Percentiles rank a stretch among this genome's conserved stretches.
Conservation (phyloP, 2,329 filamentous ascomycete genomes). For the Truncatella angustata region DNA sequence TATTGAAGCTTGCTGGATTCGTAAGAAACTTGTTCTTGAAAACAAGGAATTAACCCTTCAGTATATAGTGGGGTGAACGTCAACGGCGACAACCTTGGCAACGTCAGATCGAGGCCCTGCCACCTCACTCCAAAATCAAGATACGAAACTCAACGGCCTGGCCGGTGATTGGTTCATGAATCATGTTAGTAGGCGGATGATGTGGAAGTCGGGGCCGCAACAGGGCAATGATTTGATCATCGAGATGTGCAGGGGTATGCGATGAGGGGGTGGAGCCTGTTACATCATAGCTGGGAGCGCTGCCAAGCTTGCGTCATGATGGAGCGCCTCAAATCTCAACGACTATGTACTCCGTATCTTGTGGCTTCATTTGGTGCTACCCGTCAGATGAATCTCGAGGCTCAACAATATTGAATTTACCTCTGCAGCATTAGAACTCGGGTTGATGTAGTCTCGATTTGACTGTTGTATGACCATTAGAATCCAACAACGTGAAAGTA, state of each 20-base stretch:
- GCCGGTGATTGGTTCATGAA: background rate
- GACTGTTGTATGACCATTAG: too few relatives aligned
- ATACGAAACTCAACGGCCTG: background rate
- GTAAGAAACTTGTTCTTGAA: too few relatives aligned
- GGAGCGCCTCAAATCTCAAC: too few relatives aligned
- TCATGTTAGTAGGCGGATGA: background rate
- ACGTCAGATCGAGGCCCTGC: background rate
- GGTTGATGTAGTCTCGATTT: too few relatives aligned
- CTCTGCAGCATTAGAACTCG: too few relatives aligned
- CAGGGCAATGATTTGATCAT: too few relatives aligned
- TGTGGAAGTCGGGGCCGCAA: background rate
- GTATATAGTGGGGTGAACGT: background rate
- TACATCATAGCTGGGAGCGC: background rate
- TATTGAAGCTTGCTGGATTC: background rate
- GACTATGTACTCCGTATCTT: too few relatives aligned
- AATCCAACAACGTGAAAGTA: too few relatives aligned
- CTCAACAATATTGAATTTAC: too few relatives aligned
- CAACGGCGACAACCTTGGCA: background rate
- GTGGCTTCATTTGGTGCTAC: too few relatives aligned
- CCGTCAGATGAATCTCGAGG: too few relatives aligned
- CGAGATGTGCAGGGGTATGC: slow-evolving; percentile 6
- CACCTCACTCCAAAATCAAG: slow-evolving; percentile 5
- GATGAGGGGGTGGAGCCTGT: background rate
- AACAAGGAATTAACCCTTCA: too few relatives aligned
- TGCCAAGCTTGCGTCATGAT: slow-evolving; percentile 6